phyloP scores from a whole-genome alignment of 192 early-diverging fungal genomes.

The Podila verticillata region DNA sequence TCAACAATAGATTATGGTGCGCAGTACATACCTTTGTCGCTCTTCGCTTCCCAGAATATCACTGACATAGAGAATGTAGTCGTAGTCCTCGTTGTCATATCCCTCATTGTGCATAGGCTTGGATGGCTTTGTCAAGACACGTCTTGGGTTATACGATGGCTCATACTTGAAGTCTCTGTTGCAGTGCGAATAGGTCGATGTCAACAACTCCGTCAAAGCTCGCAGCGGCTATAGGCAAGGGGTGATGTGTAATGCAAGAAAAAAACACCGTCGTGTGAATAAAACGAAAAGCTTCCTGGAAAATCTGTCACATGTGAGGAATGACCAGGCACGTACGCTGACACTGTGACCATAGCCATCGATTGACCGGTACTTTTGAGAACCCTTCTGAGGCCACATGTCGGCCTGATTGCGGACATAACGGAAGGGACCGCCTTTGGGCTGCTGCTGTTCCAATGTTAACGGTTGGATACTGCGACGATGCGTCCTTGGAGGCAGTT shows the following conservation, averaged over 20 bases:
- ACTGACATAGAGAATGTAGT: constrained; percentile 97
- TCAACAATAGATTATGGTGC: background rate
- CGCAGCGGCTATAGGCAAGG: constrained; percentile 55
- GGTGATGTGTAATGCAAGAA: background rate
- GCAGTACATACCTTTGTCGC: constrained; percentile 75
- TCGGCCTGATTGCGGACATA: constrained; percentile 48
- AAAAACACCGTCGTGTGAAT: background rate
- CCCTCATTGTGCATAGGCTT: constrained; percentile 92
- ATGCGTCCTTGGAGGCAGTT: constrained; percentile 41
- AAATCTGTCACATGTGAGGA: background rate
- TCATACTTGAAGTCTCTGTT: constrained; percentile 90
- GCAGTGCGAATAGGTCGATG: constrained; percentile 76
- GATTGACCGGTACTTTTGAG: constrained; percentile 51
- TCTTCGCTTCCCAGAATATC: constrained; percentile 94
- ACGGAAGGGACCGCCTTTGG: constrained; percentile 46
- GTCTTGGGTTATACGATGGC: constrained; percentile 79
- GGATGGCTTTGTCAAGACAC: constrained; percentile 94
- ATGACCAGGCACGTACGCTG: constrained; percentile 25
- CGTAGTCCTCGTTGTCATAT: constrained; percentile 94
- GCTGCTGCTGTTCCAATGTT: constrained; percentile 44
- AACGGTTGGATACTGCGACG: constrained; percentile 51
- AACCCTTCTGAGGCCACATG: constrained; percentile 48
- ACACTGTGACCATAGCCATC: constrained; percentile 43
- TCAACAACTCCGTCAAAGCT: constrained; percentile 67
- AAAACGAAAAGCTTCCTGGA: background rate